Evolutionary conservation across 2,329 filamentous ascomycete species (phyloP).

Genomic region (Zymoseptoria tritici): DNA sequence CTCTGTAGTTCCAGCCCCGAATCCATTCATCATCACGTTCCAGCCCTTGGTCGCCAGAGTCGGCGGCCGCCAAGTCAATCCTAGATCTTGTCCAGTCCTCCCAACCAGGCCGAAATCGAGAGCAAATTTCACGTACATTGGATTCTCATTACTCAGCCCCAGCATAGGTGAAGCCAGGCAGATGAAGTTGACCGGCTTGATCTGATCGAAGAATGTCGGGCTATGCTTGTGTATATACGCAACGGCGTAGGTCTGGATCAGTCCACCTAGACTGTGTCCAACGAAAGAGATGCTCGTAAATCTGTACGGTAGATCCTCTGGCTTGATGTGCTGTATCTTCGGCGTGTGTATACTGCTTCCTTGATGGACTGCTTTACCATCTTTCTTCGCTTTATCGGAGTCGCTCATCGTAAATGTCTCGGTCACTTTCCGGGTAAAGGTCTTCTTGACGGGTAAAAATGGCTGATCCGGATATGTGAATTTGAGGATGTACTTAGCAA

Average conservation of each 20-base stretch:
- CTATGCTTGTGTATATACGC: constrained; percentile 97
- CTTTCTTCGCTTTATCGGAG: constrained; percentile 38
- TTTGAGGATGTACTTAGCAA: constrained; percentile 82
- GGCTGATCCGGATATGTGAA: constrained; percentile 94
- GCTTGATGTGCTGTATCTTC: constrained; percentile 34
- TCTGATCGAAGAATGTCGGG: constrained; percentile 78
- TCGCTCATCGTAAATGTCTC: constrained; percentile 40
- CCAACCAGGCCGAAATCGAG: constrained; percentile 93
- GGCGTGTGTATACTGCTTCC: constrained; percentile 53
- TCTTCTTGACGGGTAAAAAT: constrained; percentile 60
- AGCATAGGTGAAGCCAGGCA: constrained; percentile 79
- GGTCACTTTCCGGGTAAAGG: constrained; percentile 42
- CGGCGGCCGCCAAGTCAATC: constrained; percentile 86
- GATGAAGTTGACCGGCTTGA: constrained; percentile 85
- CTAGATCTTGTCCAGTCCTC: constrained; percentile 90
- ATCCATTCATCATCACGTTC: constrained; percentile 76
- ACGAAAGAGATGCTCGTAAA: constrained; percentile 95
- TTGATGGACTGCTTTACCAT: constrained; percentile 46
- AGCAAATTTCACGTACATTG: constrained; percentile 93
- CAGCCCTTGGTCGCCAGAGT: constrained; percentile 78
- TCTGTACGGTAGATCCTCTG: constrained; percentile 57
- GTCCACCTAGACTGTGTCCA: constrained; percentile 80
- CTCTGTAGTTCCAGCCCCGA: constrained; percentile 52
- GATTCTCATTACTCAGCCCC: constrained; percentile 93
- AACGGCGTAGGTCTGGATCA: constrained; percentile 88